Conservation (phyloP, 805 yeast genomes). For the Cephaloascus albidus region DNA sequence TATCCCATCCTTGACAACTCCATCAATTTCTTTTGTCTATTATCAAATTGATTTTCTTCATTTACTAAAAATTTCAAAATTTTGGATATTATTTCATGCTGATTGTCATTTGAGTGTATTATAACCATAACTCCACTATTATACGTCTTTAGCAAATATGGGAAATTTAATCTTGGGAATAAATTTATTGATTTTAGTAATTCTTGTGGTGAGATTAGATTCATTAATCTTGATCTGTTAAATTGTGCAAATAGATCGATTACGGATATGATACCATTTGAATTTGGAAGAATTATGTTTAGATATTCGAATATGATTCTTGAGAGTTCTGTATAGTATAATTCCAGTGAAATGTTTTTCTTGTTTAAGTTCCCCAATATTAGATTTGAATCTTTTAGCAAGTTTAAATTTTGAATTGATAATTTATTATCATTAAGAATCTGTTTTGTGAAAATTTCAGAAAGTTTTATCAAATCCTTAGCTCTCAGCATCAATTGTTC, state of each 20-base stretch:
- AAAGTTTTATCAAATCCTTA: conserved; percentile 56
- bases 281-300: conserved; percentile 31
- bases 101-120: conserved; percentile 10
- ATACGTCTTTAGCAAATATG: conserved; percentile 31
- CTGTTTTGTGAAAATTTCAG: conserved; percentile 26
- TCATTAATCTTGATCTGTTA: conserved; percentile 57
- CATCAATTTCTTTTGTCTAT: conserved; percentile 10
- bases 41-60: conserved; percentile 14
- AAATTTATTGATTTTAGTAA: conserved; percentile 49
- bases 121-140: conserved; percentile 24
- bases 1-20: conserved; percentile 7
- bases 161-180: conserved; percentile 50
- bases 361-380: conserved; percentile 11
- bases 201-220: conserved; percentile 63
- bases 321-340: conserved; percentile 60
- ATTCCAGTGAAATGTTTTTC: conserved; percentile 8
- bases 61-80: conserved; percentile 14
- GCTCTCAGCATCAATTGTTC: conserved; percentile 73
- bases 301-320: conserved; percentile 74
- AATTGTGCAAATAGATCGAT: conserved; percentile 56
- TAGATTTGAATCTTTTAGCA: conserved; percentile 18
- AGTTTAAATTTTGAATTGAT: conserved; percentile 18
- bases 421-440: conserved; percentile 17
- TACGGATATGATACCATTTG: conserved; percentile 52
- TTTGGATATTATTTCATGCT: conserved; percentile 16